These are phyloP conservation scores for Chrysanthemum lavandulifolium DNA, from an alignment of 129 eudicot species.

Conservation along the genomic window DNA sequence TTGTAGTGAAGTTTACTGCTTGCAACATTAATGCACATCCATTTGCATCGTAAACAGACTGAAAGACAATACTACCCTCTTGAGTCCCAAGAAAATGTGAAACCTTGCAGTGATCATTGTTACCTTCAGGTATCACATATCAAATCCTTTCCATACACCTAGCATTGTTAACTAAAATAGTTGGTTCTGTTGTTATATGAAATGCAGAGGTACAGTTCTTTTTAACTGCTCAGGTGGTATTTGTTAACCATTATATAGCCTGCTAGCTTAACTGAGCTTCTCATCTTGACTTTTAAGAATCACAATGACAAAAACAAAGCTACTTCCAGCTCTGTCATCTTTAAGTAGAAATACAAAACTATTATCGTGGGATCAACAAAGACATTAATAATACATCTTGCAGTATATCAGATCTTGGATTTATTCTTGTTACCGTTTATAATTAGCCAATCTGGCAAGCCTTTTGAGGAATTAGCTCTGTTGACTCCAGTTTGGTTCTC, in stretches of 20 bases:
- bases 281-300: neutral
- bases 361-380: neutral
- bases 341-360: neutral
- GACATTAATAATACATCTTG: neutral
- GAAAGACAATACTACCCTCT: slow-evolving; percentile 55
- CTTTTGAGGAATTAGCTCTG: neutral
- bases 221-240: neutral
- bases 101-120: slow-evolving; percentile 82
- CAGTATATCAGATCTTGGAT: neutral
- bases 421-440: neutral
- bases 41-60: slow-evolving; percentile 46
- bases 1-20: slow-evolving; percentile 22
- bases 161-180: neutral
- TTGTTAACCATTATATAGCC: neutral
- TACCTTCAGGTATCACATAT: slow-evolving; percentile 57
- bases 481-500: slow-evolving; percentile 1
- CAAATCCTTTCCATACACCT: slow-evolving; percentile 9
- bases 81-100: slow-evolving; percentile 65
- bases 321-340: neutral
- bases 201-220: slow-evolving; percentile 1
- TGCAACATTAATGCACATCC: slow-evolving; percentile 20
- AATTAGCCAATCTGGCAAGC: neutral
- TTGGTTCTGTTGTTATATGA: neutral
- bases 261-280: neutral
- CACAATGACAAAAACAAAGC: neutral